A percentile compares a stretch with the other conserved stretches of the same genome.
phyloP scores from a whole-genome alignment of 208 protist species.

The Leishmania martiniquensis region DNA sequence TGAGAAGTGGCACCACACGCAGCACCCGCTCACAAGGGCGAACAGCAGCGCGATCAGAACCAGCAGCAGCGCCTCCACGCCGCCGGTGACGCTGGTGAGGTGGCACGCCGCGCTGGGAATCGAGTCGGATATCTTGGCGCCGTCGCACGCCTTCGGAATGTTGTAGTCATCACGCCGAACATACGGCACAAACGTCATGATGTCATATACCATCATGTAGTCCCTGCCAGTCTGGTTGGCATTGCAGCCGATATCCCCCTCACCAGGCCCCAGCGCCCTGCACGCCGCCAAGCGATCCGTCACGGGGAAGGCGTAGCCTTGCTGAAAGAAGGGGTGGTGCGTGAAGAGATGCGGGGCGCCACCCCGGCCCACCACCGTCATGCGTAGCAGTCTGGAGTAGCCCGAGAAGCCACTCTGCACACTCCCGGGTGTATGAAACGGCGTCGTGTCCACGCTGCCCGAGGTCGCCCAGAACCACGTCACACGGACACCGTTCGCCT shows the following conservation, averaged over 20 bases:
- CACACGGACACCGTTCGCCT: conserved; percentile 29
- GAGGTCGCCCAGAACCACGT: conserved; percentile 49
- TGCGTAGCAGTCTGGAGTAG: conserved; percentile 38
- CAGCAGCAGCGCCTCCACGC: conserved; percentile 18
- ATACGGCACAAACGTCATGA: conserved; percentile 37
- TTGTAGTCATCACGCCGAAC: background rate
- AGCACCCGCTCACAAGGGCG: conserved; percentile 28
- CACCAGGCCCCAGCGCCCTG: conserved; percentile 21
- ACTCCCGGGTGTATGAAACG: background rate
- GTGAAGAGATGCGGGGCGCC: conserved; percentile 37
- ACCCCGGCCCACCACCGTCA: conserved; percentile 38
- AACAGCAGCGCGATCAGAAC: conserved; percentile 31
- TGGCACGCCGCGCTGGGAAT: conserved; percentile 33
- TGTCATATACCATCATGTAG: conserved; percentile 51
- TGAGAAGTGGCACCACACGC: conserved; percentile 37
- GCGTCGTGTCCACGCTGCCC: background rate
- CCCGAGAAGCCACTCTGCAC: background rate
- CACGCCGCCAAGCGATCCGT: conserved; percentile 27
- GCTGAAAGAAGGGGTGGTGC: conserved; percentile 56
- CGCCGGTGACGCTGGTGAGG: conserved; percentile 12
- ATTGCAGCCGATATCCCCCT: conserved; percentile 20
- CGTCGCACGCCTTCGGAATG: conserved; percentile 19
- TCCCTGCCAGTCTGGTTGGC: background rate
- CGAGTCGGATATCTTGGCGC: background rate
- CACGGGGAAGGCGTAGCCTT: conserved; percentile 37